Evolutionary conservation across 2,329 filamentous ascomycete genomes (phyloP).

Genomic region (Dactylonectria estremocensis): DNA sequence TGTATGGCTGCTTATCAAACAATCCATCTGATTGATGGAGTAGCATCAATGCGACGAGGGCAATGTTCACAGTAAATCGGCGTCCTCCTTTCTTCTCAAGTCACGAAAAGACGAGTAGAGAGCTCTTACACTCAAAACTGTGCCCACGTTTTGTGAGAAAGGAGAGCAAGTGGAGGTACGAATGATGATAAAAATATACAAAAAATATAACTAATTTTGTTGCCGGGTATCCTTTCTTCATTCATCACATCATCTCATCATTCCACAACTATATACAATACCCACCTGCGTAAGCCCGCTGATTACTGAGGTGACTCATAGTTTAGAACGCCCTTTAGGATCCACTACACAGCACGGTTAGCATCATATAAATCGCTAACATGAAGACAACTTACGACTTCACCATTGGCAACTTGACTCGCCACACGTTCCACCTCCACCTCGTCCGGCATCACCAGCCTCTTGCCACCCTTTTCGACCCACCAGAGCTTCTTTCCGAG

Average conservation of each 20-base stretch:
- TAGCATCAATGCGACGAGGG: too few relatives aligned
- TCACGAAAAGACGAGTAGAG: too few relatives aligned
- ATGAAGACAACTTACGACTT: conserved; percentile 70
- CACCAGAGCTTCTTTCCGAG: conserved; percentile 82
- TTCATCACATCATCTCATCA: conserved; percentile 32
- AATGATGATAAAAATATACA: not conserved
- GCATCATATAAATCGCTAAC: conserved; percentile 10
- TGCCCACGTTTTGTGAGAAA: not conserved
- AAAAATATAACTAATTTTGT: conserved; percentile 1
- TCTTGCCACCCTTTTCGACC: conserved; percentile 78
- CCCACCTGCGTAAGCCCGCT: not conserved
- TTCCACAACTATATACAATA: conserved; percentile 17
- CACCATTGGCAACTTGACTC: conserved; percentile 86
- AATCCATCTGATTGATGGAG: not conserved
- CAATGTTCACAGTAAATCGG: too few relatives aligned
- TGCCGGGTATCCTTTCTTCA: not conserved
- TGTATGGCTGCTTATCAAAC: not conserved
- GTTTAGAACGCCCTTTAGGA: conserved; percentile 70
- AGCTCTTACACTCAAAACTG: too few relatives aligned
- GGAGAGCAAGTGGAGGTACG: not conserved
- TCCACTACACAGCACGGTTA: conserved; percentile 66
- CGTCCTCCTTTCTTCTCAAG: too few relatives aligned
- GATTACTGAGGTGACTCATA: conserved; percentile 49
- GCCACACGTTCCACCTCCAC: conserved; percentile 84
- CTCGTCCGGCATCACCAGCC: conserved; percentile 83